Percentiles rank a stretch among this genome's conserved stretches.
phyloP scores from a whole-genome alignment of 2,329 filamentous ascomycete genomes.

The Xylaria sp. region DNA sequence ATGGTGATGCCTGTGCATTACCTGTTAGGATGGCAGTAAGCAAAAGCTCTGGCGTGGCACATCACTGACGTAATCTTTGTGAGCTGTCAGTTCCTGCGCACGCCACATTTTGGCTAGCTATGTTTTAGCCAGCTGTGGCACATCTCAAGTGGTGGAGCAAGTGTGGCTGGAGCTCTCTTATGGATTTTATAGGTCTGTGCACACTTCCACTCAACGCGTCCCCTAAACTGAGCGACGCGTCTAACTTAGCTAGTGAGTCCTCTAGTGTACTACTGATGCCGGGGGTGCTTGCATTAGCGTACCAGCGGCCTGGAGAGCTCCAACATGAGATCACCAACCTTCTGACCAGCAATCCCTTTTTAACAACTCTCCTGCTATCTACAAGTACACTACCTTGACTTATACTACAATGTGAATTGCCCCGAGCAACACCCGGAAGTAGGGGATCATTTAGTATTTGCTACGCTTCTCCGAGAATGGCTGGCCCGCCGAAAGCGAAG shows the following conservation, averaged over 20 bases:
- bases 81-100: constrained; percentile 7
- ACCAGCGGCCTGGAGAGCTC: constrained; percentile 30
- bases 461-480: constrained; percentile 46
- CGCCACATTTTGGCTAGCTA: constrained; percentile 8
- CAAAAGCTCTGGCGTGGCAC: constrained; percentile 7
- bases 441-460: constrained; percentile 15
- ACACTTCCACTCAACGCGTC: constrained; percentile 34
- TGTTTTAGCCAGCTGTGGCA: too few species aligned
- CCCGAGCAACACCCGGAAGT: background rate
- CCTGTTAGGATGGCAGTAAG: background rate
- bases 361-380: background rate
- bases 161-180: constrained; percentile 1
- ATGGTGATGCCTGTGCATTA: background rate
- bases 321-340: constrained; percentile 28
- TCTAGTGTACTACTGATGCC: background rate
- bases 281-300: constrained; percentile 34
- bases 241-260: background rate
- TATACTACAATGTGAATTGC: constrained; percentile 26
- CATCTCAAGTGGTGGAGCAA: background rate
- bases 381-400: background rate
- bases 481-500: constrained; percentile 60
- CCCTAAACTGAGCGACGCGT: constrained; percentile 25
- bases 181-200: background rate
- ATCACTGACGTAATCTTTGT: constrained; percentile 28
- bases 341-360: background rate